Evolutionary conservation across 2,329 filamentous ascomycete genomes (phyloP), one percentile per base, ranked within the genome.

Genomic region (Aspergillus texensis): DNA sequence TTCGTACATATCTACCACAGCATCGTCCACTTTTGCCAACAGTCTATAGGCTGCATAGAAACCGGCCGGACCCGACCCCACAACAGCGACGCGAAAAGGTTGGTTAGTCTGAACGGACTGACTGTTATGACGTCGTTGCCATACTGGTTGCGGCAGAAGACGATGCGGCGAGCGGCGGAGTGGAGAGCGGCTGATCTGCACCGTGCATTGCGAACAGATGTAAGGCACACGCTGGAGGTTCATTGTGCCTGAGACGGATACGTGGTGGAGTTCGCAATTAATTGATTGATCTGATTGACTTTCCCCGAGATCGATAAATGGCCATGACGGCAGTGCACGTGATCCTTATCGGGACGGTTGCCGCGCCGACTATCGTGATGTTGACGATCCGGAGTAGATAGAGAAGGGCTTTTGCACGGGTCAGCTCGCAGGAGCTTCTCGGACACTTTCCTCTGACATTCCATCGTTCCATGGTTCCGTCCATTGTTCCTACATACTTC

Each of bases 1-100:
- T 79, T 99, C 95, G 75, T 96, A 99, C 94, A 99, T 98, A 78
- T 98, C 94, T 26, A 99, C 86, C 57, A 86, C 85, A 0, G 90
- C 89, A 74, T 89, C 82, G 26, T 88, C 83, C 43, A 95, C 84
- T 72, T 89, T 92, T 60, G 87, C 86, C 84, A 98, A 89, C 61
- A 97, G 85, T 62, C 93, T 88, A 72, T 95, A 92, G 1, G 95
- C 90, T 0, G 94, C 92, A 76, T 99, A 99, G 82, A 98, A 99
- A 3, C 95, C 95, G 14, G 95, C 95, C 1, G 95, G 95, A 1
- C 95, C 95, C 32, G 95, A 97, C 58, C 94, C 95, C 70, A 98
- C 87, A 66, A 98, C 86, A 64, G 94, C 95, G 77, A 98, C 84
- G 56, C 92, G 91, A 71, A 94, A 88, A 2, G 88, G 86, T 55